Base-by-base conservation (phyloP, 371 early-diverging fungal species). In the Conidiobolus incongruus region DNA sequence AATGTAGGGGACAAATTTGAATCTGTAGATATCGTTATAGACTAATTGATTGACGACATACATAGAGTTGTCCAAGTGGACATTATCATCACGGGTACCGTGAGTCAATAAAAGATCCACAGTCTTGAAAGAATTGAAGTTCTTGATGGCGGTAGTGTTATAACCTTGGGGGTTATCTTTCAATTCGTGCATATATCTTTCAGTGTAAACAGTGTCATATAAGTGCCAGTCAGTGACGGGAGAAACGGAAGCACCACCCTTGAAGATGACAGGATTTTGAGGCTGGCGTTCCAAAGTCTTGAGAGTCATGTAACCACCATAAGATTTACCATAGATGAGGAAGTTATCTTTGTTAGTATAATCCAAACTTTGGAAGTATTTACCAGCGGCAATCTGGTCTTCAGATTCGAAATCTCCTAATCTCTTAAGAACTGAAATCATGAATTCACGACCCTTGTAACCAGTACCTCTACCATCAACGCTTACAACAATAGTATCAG, bases 241-340 rank as follows among this genome's bases (percentile, higher is more conserved):
- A 3, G 97, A 95, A 0, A 96, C 92, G 1, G 95, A 71, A 66
- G 92, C 77, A 7, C 81, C 95, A 1, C 75, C 63, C 32, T 60
- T 59, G 55, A 93, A 89, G 1, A 86, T 65, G 13, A 80, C 80
- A 28, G 72, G 65, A 52, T 86, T 63, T 16, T 35, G 7, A 35
- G 35, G 35, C 15, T 35, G 35, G 4, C 74, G 63, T 58, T 96
- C 95, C 23, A 92, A 64, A 1, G 78, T 66, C 49, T 88, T 86
- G 38, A 75, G 47, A 0, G 92, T 75, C 62, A 81, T 60, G 49
- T 77, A 94, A 2, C 94, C 97, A 40, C 97, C 97, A 55, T 81
- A 96, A 5, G 85, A 85, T 86, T 69, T 53, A 19, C 97, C 97
- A 94, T 93, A 93, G 38, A 96, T 81, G 22, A 80, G 92, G 15